Conservation (phyloP, 1,284 basidiomycete species). For the Trichosporon sp. region DNA sequence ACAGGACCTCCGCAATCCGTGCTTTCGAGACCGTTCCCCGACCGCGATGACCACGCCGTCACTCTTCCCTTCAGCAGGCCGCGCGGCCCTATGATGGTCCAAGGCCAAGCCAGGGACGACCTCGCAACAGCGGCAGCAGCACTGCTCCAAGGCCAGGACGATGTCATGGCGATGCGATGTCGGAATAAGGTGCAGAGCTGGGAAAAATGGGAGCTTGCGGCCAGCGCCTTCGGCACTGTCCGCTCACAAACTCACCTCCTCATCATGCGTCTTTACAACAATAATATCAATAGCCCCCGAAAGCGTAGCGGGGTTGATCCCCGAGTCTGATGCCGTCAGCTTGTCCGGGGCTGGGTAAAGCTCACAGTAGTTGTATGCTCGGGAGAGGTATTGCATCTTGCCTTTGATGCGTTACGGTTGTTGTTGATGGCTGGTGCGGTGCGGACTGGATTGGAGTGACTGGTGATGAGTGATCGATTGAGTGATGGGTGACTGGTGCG, state of each 20-base stretch:
- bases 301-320: constrained; percentile 84
- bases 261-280: constrained; percentile 69
- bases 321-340: constrained; percentile 43
- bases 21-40: too few species aligned
- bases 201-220: too few species aligned
- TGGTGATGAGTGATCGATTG: neutral
- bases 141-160: too few species aligned
- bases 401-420: neutral
- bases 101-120: too few species aligned
- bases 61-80: too few species aligned
- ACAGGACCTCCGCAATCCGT: too few species aligned
- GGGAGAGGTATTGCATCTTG: constrained; percentile 45
- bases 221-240: neutral
- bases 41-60: too few species aligned
- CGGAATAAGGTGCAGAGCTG: too few species aligned
- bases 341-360: neutral
- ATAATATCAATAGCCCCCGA: constrained; percentile 97
- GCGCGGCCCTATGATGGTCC: too few species aligned
- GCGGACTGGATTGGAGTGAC: neutral
- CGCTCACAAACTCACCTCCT: constrained; percentile 46
- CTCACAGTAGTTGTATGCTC: constrained; percentile 47
- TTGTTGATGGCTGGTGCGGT: neutral
- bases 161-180: too few species aligned
- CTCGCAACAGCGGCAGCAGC: too few species aligned
- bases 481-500: neutral